Conservation (phyloP, 345 rosid genomes). For the Populus pruinosa region DNA sequence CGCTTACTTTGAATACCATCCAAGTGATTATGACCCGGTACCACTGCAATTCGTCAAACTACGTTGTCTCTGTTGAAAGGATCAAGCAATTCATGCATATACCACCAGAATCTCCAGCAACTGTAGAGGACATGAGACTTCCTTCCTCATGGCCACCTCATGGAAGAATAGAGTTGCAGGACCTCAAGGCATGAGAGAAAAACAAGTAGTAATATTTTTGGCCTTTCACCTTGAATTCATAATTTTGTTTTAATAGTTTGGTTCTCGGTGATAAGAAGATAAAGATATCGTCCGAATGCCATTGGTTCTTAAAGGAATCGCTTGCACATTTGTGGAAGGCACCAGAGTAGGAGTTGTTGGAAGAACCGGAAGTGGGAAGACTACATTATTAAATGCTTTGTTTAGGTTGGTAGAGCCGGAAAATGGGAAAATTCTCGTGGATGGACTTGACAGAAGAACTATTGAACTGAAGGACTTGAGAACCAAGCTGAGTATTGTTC, state of each 20-base stretch:
- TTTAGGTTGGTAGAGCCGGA: conserved; percentile 73
- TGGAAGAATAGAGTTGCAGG: conserved; percentile 67
- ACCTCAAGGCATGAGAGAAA: conserved; percentile 42
- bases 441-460: conserved; percentile 59
- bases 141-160: conserved; percentile 62
- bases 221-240: not conserved
- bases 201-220: not conserved
- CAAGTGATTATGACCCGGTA: conserved; percentile 56
- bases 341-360: conserved; percentile 36
- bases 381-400: conserved; percentile 69
- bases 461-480: conserved; percentile 77
- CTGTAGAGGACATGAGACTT: conserved; percentile 55
- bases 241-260: conserved; percentile 5
- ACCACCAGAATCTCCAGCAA: conserved; percentile 57
- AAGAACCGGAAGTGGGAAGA: conserved; percentile 61
- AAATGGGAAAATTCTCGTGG: conserved; percentile 55
- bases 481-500: conserved; percentile 73
- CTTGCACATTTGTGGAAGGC: conserved; percentile 69
- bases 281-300: conserved; percentile 66
- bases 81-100: conserved; percentile 71
- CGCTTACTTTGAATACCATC: conserved; percentile 50
- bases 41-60: conserved; percentile 60
- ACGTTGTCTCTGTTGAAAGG: conserved; percentile 66
- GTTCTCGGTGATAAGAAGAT: conserved; percentile 26
- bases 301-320: conserved; percentile 66